phyloP scores from a whole-genome alignment of 2,329 filamentous ascomycete species.

The Trichocomaceae sp. region DNA sequence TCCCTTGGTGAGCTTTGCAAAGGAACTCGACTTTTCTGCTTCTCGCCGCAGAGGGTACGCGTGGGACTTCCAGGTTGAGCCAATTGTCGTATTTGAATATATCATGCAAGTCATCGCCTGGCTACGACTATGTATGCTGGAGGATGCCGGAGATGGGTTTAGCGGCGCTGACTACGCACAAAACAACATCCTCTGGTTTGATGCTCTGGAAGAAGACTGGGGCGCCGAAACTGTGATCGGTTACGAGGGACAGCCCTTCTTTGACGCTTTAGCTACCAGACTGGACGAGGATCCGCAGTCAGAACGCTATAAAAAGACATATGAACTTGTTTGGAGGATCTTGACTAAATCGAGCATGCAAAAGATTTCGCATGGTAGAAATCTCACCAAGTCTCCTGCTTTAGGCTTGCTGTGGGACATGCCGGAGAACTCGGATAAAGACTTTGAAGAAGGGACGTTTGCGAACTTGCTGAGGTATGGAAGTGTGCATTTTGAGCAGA shows the following conservation, averaged over 20 bases:
- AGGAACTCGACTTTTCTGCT: slow-evolving; percentile 7
- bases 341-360: slow-evolving; percentile 21
- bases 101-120: slow-evolving; percentile 36
- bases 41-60: slow-evolving; percentile 2
- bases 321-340: slow-evolving; percentile 21
- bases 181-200: slow-evolving; percentile 24
- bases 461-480: slow-evolving; percentile 26
- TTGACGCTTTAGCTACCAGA: slow-evolving; percentile 22
- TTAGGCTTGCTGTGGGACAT: slow-evolving; percentile 25
- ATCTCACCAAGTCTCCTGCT: slow-evolving; percentile 17
- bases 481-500: slow-evolving; percentile 24
- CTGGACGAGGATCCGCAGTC: slow-evolving; percentile 21
- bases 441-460: slow-evolving; percentile 24
- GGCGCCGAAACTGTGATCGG: slow-evolving; percentile 21
- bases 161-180: slow-evolving; percentile 25
- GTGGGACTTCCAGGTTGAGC: slow-evolving; percentile 17
- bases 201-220: slow-evolving; percentile 19
- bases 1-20: slow-evolving; percentile 17
- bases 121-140: slow-evolving; percentile 26
- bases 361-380: slow-evolving; percentile 25
- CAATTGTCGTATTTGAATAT: slow-evolving; percentile 27
- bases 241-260: slow-evolving; percentile 21
- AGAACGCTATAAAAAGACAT: slow-evolving; percentile 24
- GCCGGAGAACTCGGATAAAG: slow-evolving; percentile 19
- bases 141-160: slow-evolving; percentile 27